Evolutionary conservation across 1,139 yeast genomes (phyloP).

Genomic region (Hemisphaericaspora xylofermentans): DNA sequence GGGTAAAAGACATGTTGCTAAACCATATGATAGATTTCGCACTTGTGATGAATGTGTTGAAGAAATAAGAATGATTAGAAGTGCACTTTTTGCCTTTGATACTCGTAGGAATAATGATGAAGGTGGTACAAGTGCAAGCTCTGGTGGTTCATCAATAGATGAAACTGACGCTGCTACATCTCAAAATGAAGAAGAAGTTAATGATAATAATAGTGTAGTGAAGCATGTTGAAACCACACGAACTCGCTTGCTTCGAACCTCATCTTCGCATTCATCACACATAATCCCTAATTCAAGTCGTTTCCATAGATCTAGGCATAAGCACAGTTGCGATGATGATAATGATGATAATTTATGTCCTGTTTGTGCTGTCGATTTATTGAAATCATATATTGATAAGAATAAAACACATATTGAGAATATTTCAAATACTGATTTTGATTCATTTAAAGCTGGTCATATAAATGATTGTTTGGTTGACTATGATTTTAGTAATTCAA

Average conservation of each 20-base stretch:
- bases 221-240: constrained; percentile 18
- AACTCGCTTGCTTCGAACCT: neutral
- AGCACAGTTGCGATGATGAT: constrained; percentile 20
- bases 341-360: constrained; percentile 45
- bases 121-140: neutral
- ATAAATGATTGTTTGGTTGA: constrained; percentile 64
- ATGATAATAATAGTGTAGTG: constrained; percentile 21
- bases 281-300: constrained; percentile 4
- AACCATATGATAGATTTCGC: constrained; percentile 40
- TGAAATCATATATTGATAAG: constrained; percentile 46
- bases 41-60: constrained; percentile 74
- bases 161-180: neutral
- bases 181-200: neutral
- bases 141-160: neutral
- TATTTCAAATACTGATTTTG: constrained; percentile 33
- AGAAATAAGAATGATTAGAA: constrained; percentile 58
- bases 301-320: constrained; percentile 10
- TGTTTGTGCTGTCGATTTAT: constrained; percentile 52
- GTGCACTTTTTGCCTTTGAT: constrained; percentile 33
- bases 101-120: constrained; percentile 1
- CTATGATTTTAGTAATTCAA: constrained; percentile 67
- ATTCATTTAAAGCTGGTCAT: constrained; percentile 60
- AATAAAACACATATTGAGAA: constrained; percentile 18
- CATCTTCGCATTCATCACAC: constrained; percentile 1
- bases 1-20: constrained; percentile 26